Evolutionary conservation across 192 early-diverging fungal genomes (phyloP).

Genomic region (Coemansia sp.): DNA sequence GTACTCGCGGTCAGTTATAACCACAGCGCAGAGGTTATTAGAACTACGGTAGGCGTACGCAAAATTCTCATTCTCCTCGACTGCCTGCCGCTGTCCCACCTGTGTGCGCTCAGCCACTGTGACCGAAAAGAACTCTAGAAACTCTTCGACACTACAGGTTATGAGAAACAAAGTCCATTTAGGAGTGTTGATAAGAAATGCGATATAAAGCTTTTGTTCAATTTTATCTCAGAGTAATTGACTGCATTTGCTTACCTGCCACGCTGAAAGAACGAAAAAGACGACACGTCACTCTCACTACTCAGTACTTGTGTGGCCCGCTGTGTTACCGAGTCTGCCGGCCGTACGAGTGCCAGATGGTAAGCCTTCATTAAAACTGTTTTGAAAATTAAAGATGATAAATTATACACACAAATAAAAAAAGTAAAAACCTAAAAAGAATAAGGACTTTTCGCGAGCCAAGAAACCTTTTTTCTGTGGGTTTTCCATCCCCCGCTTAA

Average conservation of each 20-base stretch:
- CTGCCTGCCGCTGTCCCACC: slow-evolving; percentile 76
- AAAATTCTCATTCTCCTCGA: slow-evolving; percentile 81
- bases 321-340: slow-evolving; percentile 16
- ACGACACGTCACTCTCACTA: slow-evolving; percentile 71
- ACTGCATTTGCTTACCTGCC: slow-evolving; percentile 60
- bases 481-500: too few relatives aligned
- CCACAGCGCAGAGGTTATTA: slow-evolving; percentile 73
- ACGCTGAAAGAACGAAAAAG: slow-evolving; percentile 87
- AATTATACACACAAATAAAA: neutral
- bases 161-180: too few relatives aligned
- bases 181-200: too few relatives aligned
- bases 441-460: too few relatives aligned
- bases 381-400: neutral
- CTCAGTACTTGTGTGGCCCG: slow-evolving; percentile 54
- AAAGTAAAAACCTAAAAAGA: neutral
- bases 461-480: too few relatives aligned
- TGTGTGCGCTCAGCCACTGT: slow-evolving; percentile 86
- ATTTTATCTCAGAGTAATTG: neutral
- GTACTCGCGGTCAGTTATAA: slow-evolving; percentile 87
- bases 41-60: slow-evolving; percentile 78
- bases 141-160: slow-evolving; percentile 73
- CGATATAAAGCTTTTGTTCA: too few relatives aligned
- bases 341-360: slow-evolving; percentile 42
- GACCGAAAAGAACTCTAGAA: slow-evolving; percentile 81
- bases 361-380: slow-evolving; percentile 33